Percentiles rank a stretch among this genome's conserved stretches.
phyloP scores from a whole-genome alignment of 805 yeast genomes.

The Starmerella floricola region DNA sequence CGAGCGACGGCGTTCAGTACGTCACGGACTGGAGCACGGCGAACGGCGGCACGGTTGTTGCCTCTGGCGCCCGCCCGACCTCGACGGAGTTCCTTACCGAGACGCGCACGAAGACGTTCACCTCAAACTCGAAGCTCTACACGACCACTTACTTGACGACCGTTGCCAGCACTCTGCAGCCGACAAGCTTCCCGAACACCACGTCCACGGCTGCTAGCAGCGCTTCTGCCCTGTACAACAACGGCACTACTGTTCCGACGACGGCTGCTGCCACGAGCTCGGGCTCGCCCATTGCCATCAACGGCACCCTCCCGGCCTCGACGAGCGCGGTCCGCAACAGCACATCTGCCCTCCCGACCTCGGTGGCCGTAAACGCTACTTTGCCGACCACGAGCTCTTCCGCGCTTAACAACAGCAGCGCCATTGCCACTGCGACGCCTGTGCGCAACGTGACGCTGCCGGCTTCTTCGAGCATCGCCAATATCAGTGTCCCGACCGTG shows the following conservation, averaged over 20 bases:
- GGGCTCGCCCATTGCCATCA: neutral
- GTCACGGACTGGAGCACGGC: slow-evolving; percentile 18
- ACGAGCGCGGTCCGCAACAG: no score
- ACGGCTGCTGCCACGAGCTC: neutral
- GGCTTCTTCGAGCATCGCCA: no score
- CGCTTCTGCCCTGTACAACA: slow-evolving; percentile 1
- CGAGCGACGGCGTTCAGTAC: slow-evolving; percentile 16
- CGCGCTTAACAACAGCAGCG: no score
- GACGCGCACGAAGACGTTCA: slow-evolving; percentile 16
- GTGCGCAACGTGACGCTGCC: no score
- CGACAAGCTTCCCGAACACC: neutral
- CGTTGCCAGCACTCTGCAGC: slow-evolving; percentile 2
- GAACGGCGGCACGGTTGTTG: slow-evolving; percentile 14
- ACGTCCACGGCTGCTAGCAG: neutral
- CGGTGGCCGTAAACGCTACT: slow-evolving; percentile 1
- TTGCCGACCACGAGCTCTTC: slow-evolving; percentile 1
- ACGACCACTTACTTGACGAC: slow-evolving; percentile 15
- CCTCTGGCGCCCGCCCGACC: slow-evolving; percentile 8
- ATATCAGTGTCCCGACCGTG: no score
- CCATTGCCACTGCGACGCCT: neutral
- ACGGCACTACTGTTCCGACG: neutral
- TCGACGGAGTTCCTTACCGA: slow-evolving; percentile 4
- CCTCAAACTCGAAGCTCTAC: slow-evolving; percentile 15
- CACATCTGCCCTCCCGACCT: neutral
- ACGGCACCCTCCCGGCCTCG: neutral